phyloP scores from a whole-genome alignment of 768 basidiomycete genomes.

The Lentinula raphanica region DNA sequence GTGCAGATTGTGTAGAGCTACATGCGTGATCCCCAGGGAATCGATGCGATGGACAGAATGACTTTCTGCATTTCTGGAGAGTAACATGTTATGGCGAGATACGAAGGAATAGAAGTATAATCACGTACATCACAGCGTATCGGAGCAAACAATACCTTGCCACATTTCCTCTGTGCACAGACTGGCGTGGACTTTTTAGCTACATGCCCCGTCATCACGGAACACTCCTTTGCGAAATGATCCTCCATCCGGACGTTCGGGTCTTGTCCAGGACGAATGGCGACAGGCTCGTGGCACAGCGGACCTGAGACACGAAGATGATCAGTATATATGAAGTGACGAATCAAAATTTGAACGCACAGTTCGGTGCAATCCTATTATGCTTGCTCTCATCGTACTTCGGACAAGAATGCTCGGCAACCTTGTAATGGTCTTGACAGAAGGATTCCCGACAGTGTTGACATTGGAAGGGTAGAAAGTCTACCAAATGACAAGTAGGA shows the following conservation, averaged over 20 bases:
- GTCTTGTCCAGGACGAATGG: slow-evolving; percentile 72
- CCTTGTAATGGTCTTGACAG: slow-evolving; percentile 78
- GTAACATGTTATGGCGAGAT: slow-evolving; percentile 1
- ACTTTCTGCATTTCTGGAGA: slow-evolving; percentile 58
- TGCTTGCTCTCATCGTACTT: slow-evolving; percentile 67
- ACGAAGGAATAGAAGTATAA: background rate
- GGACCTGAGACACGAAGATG: slow-evolving; percentile 46
- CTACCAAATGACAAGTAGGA: slow-evolving; percentile 61
- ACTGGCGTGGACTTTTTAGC: slow-evolving; percentile 44
- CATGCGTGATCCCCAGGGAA: slow-evolving; percentile 74
- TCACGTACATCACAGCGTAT: slow-evolving; percentile 68
- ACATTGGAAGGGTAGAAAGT: slow-evolving; percentile 85
- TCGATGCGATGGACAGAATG: slow-evolving; percentile 76
- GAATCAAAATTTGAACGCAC: slow-evolving; percentile 33
- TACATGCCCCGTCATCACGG: slow-evolving; percentile 60
- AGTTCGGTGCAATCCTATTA: slow-evolving; percentile 73
- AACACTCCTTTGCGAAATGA: slow-evolving; percentile 64
- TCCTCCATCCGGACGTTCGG: slow-evolving; percentile 78
- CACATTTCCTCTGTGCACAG: slow-evolving; percentile 60
- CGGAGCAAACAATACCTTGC: slow-evolving; percentile 69
- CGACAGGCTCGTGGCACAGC: slow-evolving; percentile 69
- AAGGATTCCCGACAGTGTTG: slow-evolving; percentile 67
- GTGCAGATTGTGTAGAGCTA: slow-evolving; percentile 16
- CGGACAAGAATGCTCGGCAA: slow-evolving; percentile 58
- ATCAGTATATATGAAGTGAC: background rate